These are phyloP conservation scores for Phytophthora sp. DNA, from an alignment of 352 stramenopile genomes.

Conservation along the genomic window DNA sequence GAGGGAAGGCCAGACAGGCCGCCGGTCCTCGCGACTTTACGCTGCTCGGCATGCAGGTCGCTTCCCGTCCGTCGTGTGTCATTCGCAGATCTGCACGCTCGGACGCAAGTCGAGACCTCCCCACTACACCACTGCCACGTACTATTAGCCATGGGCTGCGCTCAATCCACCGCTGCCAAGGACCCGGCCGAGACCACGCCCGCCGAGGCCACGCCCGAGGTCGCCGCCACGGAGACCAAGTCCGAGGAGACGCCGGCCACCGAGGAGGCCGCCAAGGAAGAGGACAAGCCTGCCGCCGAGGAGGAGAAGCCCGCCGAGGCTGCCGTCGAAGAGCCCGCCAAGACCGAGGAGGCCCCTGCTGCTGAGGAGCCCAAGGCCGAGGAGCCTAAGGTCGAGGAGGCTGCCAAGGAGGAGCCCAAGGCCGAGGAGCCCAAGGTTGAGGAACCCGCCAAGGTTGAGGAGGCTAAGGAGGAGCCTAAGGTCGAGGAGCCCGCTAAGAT, in stretches of 20 bases:
- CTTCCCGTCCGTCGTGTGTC: conserved; percentile 12
- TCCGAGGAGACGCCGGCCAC: conserved; percentile 23
- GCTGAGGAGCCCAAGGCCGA: conserved; percentile 7
- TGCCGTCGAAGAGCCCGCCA: not conserved
- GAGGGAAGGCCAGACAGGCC: conserved; percentile 9
- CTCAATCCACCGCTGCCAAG: conserved; percentile 40
- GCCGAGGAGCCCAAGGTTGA: conserved; percentile 11
- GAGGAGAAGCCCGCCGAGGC: conserved; percentile 9
- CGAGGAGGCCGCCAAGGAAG: conserved; percentile 17
- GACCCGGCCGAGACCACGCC: conserved; percentile 30
- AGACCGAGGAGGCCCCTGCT: not conserved
- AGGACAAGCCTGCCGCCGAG: conserved; percentile 5
- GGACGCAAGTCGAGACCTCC: conserved; percentile 27
- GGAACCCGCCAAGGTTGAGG: not conserved
- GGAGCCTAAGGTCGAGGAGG: conserved; percentile 15
- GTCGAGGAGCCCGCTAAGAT: not conserved
- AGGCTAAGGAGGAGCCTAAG: not conserved
- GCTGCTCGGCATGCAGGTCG: conserved; percentile 7
- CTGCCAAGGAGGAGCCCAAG: conserved; percentile 11
- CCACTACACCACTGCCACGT: not conserved
- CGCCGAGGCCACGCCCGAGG: conserved; percentile 23
- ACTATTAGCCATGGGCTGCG: conserved; percentile 35
- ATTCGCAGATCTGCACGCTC: conserved; percentile 35
- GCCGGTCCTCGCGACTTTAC: conserved; percentile 27
- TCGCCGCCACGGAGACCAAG: conserved; percentile 20